Conservation (phyloP, 352 stramenopile genomes). For the Pythium coloratum region DNA sequence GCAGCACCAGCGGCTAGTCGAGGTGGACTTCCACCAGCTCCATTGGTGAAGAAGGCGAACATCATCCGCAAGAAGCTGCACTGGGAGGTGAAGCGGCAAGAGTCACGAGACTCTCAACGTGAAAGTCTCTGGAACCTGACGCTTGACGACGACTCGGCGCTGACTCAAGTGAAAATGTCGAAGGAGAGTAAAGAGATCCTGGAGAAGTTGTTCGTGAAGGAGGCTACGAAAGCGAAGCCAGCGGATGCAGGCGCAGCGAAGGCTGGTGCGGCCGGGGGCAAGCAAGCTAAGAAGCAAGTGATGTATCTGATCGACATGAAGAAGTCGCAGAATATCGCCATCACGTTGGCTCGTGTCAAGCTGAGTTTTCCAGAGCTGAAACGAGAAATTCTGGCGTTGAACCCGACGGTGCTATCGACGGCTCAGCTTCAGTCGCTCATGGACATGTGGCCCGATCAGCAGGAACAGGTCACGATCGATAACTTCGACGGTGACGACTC, state of each 20-base stretch:
- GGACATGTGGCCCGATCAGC: conserved; percentile 82
- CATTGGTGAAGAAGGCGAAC: conserved; percentile 47
- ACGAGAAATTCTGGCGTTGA: conserved; percentile 73
- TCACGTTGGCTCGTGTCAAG: conserved; percentile 80
- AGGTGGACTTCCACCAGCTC: conserved; percentile 6
- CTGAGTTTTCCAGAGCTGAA: conserved; percentile 68
- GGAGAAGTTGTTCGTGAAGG: conserved; percentile 82
- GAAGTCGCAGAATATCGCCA: conserved; percentile 87
- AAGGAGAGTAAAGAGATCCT: conserved; percentile 68
- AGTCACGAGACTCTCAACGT: conserved; percentile 34
- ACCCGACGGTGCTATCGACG: conserved; percentile 69
- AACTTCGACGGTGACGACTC: conserved; percentile 65
- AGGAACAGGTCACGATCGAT: conserved; percentile 70
- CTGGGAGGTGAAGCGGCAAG: conserved; percentile 69
- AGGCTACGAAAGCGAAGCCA: conserved; percentile 56
- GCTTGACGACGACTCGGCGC: conserved; percentile 38
- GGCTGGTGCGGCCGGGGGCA: conserved; percentile 27
- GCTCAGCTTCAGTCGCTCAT: conserved; percentile 80
- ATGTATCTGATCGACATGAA: conserved; percentile 87
- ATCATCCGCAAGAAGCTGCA: conserved; percentile 88
- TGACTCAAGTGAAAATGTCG: conserved; percentile 57
- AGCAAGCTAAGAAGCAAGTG: conserved; percentile 62
- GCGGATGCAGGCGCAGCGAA: conserved; percentile 11
- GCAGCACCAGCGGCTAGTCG: conserved; percentile 30
- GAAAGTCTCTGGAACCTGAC: conserved; percentile 69